phyloP scores from a whole-genome alignment of 305 asterid genomes.

The Plantago coronopus region DNA sequence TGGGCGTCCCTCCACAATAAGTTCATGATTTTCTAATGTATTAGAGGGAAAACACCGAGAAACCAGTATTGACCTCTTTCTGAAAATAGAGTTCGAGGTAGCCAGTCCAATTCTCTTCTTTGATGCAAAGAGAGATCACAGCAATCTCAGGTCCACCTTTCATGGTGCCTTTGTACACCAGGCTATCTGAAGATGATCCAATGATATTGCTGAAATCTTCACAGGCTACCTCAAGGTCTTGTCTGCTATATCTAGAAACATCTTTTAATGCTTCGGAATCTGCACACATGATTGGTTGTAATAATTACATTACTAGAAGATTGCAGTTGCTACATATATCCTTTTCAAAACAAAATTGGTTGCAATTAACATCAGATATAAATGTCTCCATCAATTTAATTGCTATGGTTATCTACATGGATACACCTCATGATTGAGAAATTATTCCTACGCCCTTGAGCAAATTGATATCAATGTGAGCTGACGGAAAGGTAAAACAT shows the following conservation, averaged over 20 bases:
- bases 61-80: constrained; percentile 49
- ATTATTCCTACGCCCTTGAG: no score
- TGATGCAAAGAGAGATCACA: constrained; percentile 73
- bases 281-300: constrained; percentile 25
- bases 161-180: constrained; percentile 81
- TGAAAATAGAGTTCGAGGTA: constrained; percentile 92
- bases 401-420: no score
- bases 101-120: constrained; percentile 88
- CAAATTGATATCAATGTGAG: no score
- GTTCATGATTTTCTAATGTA: constrained; percentile 12
- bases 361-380: background rate
- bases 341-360: background rate
- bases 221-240: constrained; percentile 93
- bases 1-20: background rate
- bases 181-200: constrained; percentile 79
- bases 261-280: constrained; percentile 74
- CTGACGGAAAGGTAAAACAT: no score
- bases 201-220: constrained; percentile 99
- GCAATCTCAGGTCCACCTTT: constrained; percentile 91
- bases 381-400: no score
- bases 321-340: background rate
- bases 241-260: constrained; percentile 63
- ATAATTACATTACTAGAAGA: background rate
- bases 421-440: no score
- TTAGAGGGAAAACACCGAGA: background rate